Evolutionary conservation across 1,284 basidiomycete species (phyloP).

Genomic region (Caloboletus firmus): DNA sequence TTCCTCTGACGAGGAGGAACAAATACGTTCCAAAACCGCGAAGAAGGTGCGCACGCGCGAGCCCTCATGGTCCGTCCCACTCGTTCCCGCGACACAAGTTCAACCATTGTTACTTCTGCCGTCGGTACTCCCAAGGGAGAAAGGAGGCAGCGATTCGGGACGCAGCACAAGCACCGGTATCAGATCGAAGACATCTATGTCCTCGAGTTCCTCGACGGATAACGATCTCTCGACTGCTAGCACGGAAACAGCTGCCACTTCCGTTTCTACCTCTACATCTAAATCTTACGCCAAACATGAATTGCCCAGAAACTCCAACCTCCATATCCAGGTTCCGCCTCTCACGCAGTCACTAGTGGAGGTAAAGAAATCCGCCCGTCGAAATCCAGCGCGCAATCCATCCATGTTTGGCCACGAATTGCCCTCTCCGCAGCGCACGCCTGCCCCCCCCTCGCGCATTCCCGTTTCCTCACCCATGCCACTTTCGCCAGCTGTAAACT

Average conservation of each 20-base stretch:
- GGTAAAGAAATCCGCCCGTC: slow-evolving; percentile 32
- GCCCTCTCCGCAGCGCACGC: slow-evolving; percentile 34
- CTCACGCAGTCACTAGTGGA: slow-evolving; percentile 10
- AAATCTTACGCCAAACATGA: slow-evolving; percentile 23
- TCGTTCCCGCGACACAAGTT: slow-evolving; percentile 6
- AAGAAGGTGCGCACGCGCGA: slow-evolving; percentile 58
- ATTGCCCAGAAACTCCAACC: slow-evolving; percentile 15
- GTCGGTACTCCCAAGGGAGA: slow-evolving; percentile 17
- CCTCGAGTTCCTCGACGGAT: slow-evolving; percentile 36
- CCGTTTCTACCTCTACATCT: slow-evolving; percentile 26
- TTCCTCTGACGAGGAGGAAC: slow-evolving; percentile 78
- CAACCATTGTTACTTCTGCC: slow-evolving; percentile 27
- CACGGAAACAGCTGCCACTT: slow-evolving; percentile 36
- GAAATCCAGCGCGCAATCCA: slow-evolving; percentile 33
- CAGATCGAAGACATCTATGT: slow-evolving; percentile 26
- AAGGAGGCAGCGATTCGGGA: slow-evolving; percentile 15
- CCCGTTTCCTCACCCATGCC: slow-evolving; percentile 34
- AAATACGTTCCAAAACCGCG: slow-evolving; percentile 52
- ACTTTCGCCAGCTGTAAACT: slow-evolving; percentile 24
- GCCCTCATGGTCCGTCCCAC: slow-evolving; percentile 27
- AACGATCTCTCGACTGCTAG: slow-evolving; percentile 37
- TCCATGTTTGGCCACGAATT: slow-evolving; percentile 37
- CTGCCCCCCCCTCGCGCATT: slow-evolving; percentile 33
- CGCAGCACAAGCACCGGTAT: slow-evolving; percentile 19
- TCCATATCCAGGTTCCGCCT: slow-evolving; percentile 21